These are phyloP conservation scores for Sordaria brevicollis DNA, from an alignment of 495 filamentous ascomycete genomes.

Conservation along the genomic window DNA sequence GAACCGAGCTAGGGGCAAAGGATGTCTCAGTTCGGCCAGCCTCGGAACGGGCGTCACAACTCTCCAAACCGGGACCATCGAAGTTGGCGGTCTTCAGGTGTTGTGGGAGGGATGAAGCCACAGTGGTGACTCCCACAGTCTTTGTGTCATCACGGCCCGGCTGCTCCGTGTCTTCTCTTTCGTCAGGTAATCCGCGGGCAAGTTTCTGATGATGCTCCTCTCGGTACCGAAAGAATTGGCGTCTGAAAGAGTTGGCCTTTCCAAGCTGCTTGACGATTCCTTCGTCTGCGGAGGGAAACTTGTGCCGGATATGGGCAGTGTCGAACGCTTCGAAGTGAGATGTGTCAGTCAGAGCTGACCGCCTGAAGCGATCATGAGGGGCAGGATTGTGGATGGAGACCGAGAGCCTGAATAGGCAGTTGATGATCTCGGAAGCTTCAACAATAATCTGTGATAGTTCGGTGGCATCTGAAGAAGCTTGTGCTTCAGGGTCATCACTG, in stretches of 20 bases:
- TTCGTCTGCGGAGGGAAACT: not conserved
- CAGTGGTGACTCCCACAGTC: not conserved
- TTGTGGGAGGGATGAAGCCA: conserved; percentile 10
- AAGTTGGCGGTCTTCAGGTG: not conserved
- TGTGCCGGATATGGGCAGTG: not conserved
- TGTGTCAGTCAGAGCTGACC: conserved; percentile 2
- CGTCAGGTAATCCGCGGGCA: conserved; percentile 11
- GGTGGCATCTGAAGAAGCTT: not conserved
- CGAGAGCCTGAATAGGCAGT: conserved; percentile 10
- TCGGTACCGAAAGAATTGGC: conserved; percentile 32
- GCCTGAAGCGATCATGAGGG: conserved; percentile 16
- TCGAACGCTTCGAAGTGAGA: conserved; percentile 6
- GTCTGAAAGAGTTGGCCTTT: conserved; percentile 29
- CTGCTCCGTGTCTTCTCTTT: not conserved
- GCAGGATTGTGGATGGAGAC: conserved; percentile 16
- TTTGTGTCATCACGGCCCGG: not conserved
- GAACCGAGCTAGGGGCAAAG: conserved; percentile 2
- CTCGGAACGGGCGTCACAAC: conserved; percentile 12
- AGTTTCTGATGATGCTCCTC: conserved; percentile 30
- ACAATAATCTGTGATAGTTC: conserved; percentile 6
- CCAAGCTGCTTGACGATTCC: conserved; percentile 26
- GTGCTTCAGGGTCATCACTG: not conserved
- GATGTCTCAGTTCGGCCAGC: conserved; percentile 11
- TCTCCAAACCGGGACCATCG: not conserved
- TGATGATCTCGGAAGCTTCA: conserved; percentile 7